phyloP scores from a whole-genome alignment of 768 basidiomycete species.

The Cantharellus anzutake region DNA sequence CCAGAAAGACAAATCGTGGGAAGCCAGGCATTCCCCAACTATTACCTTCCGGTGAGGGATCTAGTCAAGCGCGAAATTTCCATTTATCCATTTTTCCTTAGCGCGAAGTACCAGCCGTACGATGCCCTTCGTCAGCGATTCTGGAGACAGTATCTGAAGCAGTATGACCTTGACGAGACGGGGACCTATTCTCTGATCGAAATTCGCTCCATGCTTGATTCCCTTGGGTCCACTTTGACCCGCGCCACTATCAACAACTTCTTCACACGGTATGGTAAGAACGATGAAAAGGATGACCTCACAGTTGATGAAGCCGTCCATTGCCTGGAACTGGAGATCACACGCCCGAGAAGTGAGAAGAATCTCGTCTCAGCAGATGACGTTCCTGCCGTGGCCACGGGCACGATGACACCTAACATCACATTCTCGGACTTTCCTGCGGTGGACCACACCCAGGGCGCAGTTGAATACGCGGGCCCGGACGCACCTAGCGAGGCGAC shows the following conservation, averaged over 20 bases:
- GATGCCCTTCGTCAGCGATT: slow-evolving; percentile 76
- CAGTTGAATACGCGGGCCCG: neutral
- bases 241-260: slow-evolving; percentile 60
- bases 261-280: slow-evolving; percentile 52
- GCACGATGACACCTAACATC: slow-evolving; percentile 10
- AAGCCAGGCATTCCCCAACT: slow-evolving; percentile 47
- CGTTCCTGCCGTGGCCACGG: slow-evolving; percentile 2
- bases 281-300: slow-evolving; percentile 46
- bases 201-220: slow-evolving; percentile 88
- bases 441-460: neutral
- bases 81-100: slow-evolving; percentile 14
- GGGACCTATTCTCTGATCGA: slow-evolving; percentile 60
- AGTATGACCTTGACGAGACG: slow-evolving; percentile 82
- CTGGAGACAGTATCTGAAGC: slow-evolving; percentile 74
- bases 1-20: slow-evolving; percentile 48
- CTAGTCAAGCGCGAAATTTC: neutral
- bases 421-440: slow-evolving; percentile 7
- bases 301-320: slow-evolving; percentile 62
- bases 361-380: slow-evolving; percentile 38
- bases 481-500: neutral
- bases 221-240: slow-evolving; percentile 84
- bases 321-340: slow-evolving; percentile 72
- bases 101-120: slow-evolving; percentile 92
- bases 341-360: slow-evolving; percentile 52
- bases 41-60: slow-evolving; percentile 41